Evolutionary conservation across 345 rosid genomes (phyloP), one percentile per base, ranked within the genome.

Genomic region (Salix viminalis): DNA sequence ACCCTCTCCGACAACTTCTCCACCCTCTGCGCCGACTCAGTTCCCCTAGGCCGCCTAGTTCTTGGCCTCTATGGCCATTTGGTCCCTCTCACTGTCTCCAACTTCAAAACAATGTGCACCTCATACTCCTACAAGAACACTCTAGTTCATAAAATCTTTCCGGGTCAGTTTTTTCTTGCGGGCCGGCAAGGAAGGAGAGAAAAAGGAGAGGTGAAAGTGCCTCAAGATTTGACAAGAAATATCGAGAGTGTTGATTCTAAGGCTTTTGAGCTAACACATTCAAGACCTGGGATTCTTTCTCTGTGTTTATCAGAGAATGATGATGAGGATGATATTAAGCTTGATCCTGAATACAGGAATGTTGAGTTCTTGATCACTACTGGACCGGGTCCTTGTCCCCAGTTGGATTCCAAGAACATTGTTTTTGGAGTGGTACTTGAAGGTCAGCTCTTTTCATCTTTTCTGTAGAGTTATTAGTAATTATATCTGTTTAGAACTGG

Each of bases 301-400:
- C 82, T 94, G 52, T 90, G 91, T 70, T 65, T 94, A 56, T 91
- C 95, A 3, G 97, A 92, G 86, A 94, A 94, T 74, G 97, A 94
- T 37, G 98, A 94, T 3, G 97, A 94, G 6, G 94, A 90, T 3
- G 87, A 90, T 0, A 80, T 89, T 34, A 87, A 86, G 88, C 87
- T 92, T 6, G 90, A 92, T 66, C 90, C 95, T 16, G 74, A 89
- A 52, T 90, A 91, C 71, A 87, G 97, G 62, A 92, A 92, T 71
- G 97, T 91, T 8, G 97, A 91, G 84, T 94, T 94, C 87, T 86
- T 94, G 86, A 92, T 92, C 60, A 94, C 93, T 5, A 91, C 97
- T 0, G 98, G 98, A 5, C 98, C 97, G 21, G 97, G 91, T 56
- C 95, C 98, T 10, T 91, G 92, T 67, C 97, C 97, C 1, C 88